phyloP scores from a whole-genome alignment of 192 early-diverging fungal species.

The Coemansia sp. region DNA sequence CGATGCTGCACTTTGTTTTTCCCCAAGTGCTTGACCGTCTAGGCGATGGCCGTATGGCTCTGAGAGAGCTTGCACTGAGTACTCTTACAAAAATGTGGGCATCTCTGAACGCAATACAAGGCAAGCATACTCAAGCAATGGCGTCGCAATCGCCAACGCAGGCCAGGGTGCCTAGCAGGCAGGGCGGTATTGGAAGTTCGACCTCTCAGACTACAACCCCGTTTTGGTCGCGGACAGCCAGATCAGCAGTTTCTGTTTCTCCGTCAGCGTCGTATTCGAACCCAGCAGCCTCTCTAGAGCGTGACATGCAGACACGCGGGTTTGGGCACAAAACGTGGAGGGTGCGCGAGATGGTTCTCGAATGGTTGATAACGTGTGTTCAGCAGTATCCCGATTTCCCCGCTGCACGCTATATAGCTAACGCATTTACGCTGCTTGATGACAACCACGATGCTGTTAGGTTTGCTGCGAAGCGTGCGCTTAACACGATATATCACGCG shows the following conservation, averaged over 20 bases:
- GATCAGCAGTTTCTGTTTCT: conserved; percentile 14
- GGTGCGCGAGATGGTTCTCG: conserved; percentile 53
- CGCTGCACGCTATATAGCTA: conserved; percentile 28
- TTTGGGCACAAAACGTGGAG: conserved; percentile 52
- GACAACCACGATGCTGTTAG: conserved; percentile 55
- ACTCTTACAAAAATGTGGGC: conserved; percentile 44
- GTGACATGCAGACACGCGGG: conserved; percentile 49
- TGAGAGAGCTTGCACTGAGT: conserved; percentile 45
- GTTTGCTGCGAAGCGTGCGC: conserved; percentile 43
- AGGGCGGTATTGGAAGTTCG: conserved; percentile 23
- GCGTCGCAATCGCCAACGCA: conserved; percentile 18
- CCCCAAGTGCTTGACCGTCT: conserved; percentile 48
- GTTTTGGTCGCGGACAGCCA: conserved; percentile 25
- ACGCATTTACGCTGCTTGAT: conserved; percentile 37
- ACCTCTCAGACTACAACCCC: conserved; percentile 30
- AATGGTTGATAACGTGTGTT: conserved; percentile 44
- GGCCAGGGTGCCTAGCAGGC: conserved; percentile 2
- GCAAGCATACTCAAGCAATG: not conserved
- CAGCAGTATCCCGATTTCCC: conserved; percentile 44
- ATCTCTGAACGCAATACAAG: conserved; percentile 19
- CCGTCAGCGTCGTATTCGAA: conserved; percentile 37
- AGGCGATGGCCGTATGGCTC: conserved; percentile 48
- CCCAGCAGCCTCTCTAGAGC: conserved; percentile 32
- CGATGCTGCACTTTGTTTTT: conserved; percentile 43
- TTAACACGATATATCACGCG: conserved; percentile 48